Base-by-base conservation (phyloP, 805 yeast genomes). In the Ascoidea tarda region DNA sequence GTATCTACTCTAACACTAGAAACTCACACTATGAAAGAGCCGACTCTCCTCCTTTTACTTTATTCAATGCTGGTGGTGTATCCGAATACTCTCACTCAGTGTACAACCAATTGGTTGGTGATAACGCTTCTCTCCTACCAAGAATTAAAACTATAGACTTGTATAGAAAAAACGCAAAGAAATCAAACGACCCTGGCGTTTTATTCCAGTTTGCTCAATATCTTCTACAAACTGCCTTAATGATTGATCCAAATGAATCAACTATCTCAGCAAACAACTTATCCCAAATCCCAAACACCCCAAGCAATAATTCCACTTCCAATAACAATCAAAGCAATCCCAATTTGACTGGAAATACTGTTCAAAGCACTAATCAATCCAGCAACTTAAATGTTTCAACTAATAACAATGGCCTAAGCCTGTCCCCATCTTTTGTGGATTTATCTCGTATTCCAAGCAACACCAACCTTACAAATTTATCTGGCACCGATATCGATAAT, bases 121-220 rank as follows among this genome's bases (percentile, higher is more conserved):
- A 38, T 38, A 38, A 62, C 5, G 62, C 66, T 16, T 68, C 78
- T 10, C 67, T 90, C 56, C 67, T 84, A 60, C 90, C 95, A 16
- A 75, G 93, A 57, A 75, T 84, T 67, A 81, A 85, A 63, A 89
- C 96, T 5, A 78, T 91, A 54, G 96, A 90, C 59, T 74, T 87
- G 72, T 90, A 91, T 69, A 76, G 93, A 52, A 77, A 83, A 58
- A 90, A 87, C 62, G 96, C 95, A 5, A 83, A 83, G 59, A 86
- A 82, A 60, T 78, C 88, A 21, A 83, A 82, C 61, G 96, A 91
- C 62, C 95, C 96, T 0, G 79, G 77, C 16, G 83, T 87, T n/a
- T 76, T 89, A 59, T 87, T 88, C 66, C 88, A 88, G 62, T 89
- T 87, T 63, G 96, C 97, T 1, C 93, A 88, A 67, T 87, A 85